Conservation (phyloP, 1,284 basidiomycete species). For the Gymnopus androsaceus region DNA sequence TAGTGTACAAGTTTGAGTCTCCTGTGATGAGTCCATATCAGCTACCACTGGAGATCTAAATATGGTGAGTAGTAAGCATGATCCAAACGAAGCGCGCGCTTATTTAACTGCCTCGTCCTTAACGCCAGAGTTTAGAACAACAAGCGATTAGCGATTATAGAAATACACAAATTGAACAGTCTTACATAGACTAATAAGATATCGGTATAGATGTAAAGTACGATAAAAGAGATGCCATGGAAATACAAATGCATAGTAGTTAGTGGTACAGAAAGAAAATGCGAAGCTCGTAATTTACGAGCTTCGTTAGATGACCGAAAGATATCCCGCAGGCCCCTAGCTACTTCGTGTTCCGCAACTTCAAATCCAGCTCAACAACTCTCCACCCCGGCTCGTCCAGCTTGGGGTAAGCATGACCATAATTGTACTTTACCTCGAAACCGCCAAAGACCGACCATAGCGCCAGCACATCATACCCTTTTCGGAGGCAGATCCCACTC, state of each 20-base stretch:
- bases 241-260: neutral
- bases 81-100: too few relatives aligned
- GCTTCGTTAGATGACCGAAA: too few relatives aligned
- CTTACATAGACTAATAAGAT: neutral
- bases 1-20: too few relatives aligned
- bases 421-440: neutral
- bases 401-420: neutral
- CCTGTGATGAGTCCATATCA: too few relatives aligned
- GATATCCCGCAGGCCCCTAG: too few relatives aligned
- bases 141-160: too few relatives aligned
- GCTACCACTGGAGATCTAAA: too few relatives aligned
- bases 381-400: constrained; percentile 5
- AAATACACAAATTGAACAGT: neutral
- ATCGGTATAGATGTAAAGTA: neutral
- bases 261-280: neutral
- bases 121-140: too few relatives aligned
- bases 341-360: neutral
- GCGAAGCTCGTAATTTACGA: too few relatives aligned
- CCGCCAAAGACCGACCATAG: constrained; percentile 3
- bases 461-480: constrained; percentile 5
- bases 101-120: too few relatives aligned
- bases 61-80: too few relatives aligned
- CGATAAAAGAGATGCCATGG: neutral
- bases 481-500: constrained; percentile 6
- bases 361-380: constrained; percentile 1